A percentile compares a stretch with the other conserved stretches of the same genome.
Conservation (phyloP, 2,329 filamentous ascomycete genomes). For the Claviceps lovelessii region DNA sequence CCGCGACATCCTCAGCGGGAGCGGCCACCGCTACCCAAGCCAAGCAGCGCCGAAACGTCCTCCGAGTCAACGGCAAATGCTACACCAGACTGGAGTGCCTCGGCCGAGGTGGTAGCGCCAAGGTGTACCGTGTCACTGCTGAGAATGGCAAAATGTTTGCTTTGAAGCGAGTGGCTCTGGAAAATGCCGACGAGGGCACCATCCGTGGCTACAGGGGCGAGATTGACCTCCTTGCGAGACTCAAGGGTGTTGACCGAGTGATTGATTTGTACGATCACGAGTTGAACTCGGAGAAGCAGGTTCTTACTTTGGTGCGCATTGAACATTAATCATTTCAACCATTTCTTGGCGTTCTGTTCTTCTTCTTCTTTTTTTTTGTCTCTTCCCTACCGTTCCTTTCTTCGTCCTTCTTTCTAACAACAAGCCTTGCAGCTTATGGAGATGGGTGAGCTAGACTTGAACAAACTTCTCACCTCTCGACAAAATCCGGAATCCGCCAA, state of each 20-base stretch:
- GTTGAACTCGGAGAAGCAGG: constrained; percentile 80
- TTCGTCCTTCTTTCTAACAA: background rate
- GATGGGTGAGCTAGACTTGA: constrained; percentile 85
- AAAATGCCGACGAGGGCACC: constrained; percentile 72
- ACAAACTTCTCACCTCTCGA: constrained; percentile 64
- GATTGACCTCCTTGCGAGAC: constrained; percentile 74
- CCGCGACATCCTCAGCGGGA: constrained; percentile 71
- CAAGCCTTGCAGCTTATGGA: constrained; percentile 63
- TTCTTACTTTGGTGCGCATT: constrained; percentile 61
- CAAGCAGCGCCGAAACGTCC: constrained; percentile 64
- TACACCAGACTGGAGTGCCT: constrained; percentile 85
- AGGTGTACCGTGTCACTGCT: constrained; percentile 91
- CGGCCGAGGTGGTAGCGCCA: constrained; percentile 81
- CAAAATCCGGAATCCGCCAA: constrained; percentile 57
- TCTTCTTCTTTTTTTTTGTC: background rate
- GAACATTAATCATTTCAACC: no score
- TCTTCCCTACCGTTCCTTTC: background rate
- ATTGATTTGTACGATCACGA: constrained; percentile 87
- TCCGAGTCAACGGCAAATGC: constrained; percentile 78
- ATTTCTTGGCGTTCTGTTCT: background rate
- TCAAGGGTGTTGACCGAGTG: constrained; percentile 76
- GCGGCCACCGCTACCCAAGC: constrained; percentile 60
- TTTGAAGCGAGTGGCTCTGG: constrained; percentile 80
- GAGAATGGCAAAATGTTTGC: constrained; percentile 95
- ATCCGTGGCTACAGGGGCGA: constrained; percentile 86